These are phyloP conservation scores for Colletotrichum musae DNA, from an alignment of 2,329 filamentous ascomycete genomes.

Conservation along the genomic window DNA sequence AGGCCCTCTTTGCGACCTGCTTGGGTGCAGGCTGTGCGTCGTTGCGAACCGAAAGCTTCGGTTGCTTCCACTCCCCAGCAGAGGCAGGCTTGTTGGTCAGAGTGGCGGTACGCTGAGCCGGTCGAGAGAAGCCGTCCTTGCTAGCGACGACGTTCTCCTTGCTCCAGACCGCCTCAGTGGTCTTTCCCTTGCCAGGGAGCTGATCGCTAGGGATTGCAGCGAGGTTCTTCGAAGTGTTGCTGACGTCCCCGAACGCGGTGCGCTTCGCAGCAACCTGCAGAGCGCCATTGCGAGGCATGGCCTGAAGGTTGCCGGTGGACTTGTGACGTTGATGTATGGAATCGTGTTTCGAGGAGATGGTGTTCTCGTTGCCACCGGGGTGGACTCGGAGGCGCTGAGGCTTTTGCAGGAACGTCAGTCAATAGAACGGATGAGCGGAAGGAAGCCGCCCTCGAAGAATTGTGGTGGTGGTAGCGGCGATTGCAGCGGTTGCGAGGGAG, in stretches of 20 bases:
- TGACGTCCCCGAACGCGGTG: slow-evolving; percentile 85
- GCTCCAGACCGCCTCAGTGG: slow-evolving; percentile 49
- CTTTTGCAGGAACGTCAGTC: slow-evolving; percentile 45
- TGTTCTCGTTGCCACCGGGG: slow-evolving; percentile 79
- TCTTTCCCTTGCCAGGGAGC: slow-evolving; percentile 53
- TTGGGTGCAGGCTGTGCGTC: slow-evolving; percentile 35
- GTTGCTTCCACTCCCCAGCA: slow-evolving; percentile 36
- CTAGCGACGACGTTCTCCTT: slow-evolving; percentile 46
- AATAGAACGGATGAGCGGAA: background rate
- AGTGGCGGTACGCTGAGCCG: slow-evolving; percentile 42
- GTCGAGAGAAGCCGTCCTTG: slow-evolving; percentile 43
- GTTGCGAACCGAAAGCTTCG: slow-evolving; percentile 31
- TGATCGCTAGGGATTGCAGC: slow-evolving; percentile 42
- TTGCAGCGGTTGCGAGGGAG: slow-evolving; percentile 26
- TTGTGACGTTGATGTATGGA: slow-evolving; percentile 86
- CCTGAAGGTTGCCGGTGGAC: slow-evolving; percentile 76
- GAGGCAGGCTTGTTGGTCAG: slow-evolving; percentile 34
- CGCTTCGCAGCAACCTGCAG: slow-evolving; percentile 80
- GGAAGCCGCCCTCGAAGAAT: slow-evolving; percentile 9
- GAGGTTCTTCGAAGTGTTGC: slow-evolving; percentile 71
- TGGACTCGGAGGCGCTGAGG: slow-evolving; percentile 60
- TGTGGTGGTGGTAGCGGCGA: background rate
- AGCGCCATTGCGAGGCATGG: slow-evolving; percentile 64
- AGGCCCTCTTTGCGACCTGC: slow-evolving; percentile 33
- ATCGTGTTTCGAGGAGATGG: slow-evolving; percentile 67